These are phyloP conservation scores for Staphylotrichum tortipilum DNA, from an alignment of 495 filamentous ascomycete species.

Conservation along the genomic window DNA sequence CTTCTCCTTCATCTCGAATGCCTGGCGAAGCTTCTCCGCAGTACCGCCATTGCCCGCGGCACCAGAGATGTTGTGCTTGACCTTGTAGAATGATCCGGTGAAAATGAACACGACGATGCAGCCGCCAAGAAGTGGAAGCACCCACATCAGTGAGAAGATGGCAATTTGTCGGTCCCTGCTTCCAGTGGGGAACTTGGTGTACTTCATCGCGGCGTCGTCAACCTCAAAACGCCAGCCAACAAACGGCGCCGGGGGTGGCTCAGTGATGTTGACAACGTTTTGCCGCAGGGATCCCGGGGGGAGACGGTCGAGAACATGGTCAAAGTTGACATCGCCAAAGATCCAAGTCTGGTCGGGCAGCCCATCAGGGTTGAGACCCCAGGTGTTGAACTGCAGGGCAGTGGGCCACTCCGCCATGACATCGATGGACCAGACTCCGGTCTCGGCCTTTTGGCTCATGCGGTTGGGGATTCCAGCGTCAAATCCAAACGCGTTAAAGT, in stretches of 20 bases:
- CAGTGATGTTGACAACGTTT: slow-evolving; percentile 49
- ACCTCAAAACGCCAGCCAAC: slow-evolving; percentile 47
- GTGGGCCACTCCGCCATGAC: slow-evolving; percentile 57
- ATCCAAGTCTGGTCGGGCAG: slow-evolving; percentile 50
- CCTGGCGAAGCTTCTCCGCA: slow-evolving; percentile 17
- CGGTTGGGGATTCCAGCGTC: slow-evolving; percentile 51
- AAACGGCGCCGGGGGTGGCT: slow-evolving; percentile 44
- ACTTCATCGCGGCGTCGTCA: slow-evolving; percentile 42
- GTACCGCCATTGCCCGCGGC: slow-evolving; percentile 39
- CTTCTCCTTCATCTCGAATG: slow-evolving; percentile 12
- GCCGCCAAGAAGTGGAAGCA: slow-evolving; percentile 43
- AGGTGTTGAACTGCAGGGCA: slow-evolving; percentile 43
- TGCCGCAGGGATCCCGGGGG: slow-evolving; percentile 45
- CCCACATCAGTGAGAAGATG: slow-evolving; percentile 46
- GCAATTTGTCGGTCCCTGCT: slow-evolving; percentile 48
- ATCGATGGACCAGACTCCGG: slow-evolving; percentile 51
- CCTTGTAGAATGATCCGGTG: slow-evolving; percentile 54
- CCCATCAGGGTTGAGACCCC: slow-evolving; percentile 48
- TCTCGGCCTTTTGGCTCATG: slow-evolving; percentile 34
- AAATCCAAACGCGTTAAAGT: slow-evolving; percentile 57
- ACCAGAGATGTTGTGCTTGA: slow-evolving; percentile 29
- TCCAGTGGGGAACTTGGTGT: slow-evolving; percentile 47
- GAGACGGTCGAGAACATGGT: slow-evolving; percentile 51
- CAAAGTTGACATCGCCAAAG: slow-evolving; percentile 52
- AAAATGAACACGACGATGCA: slow-evolving; percentile 48